Base-by-base conservation (phyloP, 768 basidiomycete species). In the Macrolepiota dolichaula region DNA sequence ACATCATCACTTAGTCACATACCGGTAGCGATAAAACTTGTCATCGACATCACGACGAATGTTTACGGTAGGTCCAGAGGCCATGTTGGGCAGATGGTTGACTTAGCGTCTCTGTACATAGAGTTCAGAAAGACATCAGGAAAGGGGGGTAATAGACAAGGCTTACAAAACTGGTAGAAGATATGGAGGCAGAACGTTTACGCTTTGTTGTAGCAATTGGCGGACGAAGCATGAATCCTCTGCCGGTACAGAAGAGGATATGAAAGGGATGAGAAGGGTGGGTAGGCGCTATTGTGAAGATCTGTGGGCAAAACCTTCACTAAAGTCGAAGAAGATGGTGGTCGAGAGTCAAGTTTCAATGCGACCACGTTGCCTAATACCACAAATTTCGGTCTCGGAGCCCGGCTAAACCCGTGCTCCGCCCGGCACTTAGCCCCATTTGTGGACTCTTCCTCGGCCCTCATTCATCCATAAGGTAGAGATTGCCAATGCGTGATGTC, bases 21-120 rank as follows among this genome's bases (percentile, higher is more conserved):
- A 88, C 88, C 87, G 91, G 83, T 95, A 95, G 67, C 93, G 93
- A 74, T 96, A 96, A 73, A 95, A 96, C 76, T 93, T 93, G 82
- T 96, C 93, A 78, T 94, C 92, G 80, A 96, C 92, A 79, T 96
- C 94, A 69, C 94, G 91, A 77, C 94, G 91, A 72, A 96, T 91
- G 80, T 96, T 96, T 59, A 96, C 94, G 72, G 88, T 81, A 7
- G 52, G 52, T 75, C 85, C 87, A 74, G 86, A 81, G 78, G 93
- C 91, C 92, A 94, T 96, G 73, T 71, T 94, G 89, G 85, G 82
- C 78, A 75, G 64, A 67, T 67, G 47, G 51, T 32, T 59, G 61
- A 66, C 81, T 89, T 77, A 91, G 69, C 84, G 87, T 89, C 91
- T 64, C 7, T 54, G 37, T 53, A 24, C 17, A 9, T 47, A 53